A percentile compares a stretch with the other conserved stretches of the same genome.
Conservation (phyloP, 371 early-diverging fungal genomes). For the Nematocida sp. region DNA sequence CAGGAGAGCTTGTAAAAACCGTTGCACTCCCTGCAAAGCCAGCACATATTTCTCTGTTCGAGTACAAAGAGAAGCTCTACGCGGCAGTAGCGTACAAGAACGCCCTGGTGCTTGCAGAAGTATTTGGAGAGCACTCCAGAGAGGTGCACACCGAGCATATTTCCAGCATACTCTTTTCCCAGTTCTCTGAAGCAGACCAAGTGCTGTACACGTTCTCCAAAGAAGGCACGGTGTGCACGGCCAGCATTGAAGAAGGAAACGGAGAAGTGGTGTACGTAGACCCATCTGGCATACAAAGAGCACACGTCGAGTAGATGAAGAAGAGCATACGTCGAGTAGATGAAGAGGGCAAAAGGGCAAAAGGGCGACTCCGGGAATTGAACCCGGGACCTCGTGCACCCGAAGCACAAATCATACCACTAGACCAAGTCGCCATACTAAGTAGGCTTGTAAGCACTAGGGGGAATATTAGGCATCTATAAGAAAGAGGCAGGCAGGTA, state of each 20-base stretch:
- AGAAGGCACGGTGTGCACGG: constrained; percentile 31
- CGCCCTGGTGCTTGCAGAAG: neutral
- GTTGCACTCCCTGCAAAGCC: neutral
- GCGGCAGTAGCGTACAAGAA: neutral
- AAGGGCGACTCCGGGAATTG: constrained; percentile 65
- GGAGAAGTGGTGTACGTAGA: constrained; percentile 36
- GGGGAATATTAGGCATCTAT: too few species aligned
- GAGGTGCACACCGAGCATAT: constrained; percentile 34
- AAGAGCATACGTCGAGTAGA: neutral
- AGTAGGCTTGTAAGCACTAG: too few species aligned
- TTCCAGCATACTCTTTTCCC: neutral
- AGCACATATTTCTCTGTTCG: neutral
- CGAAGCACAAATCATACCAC: constrained; percentile 65
- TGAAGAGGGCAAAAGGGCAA: constrained; percentile 43
- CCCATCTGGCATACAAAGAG: constrained; percentile 1
- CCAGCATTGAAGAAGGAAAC: constrained; percentile 1
- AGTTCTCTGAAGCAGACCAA: neutral
- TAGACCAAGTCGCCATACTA: constrained; percentile 65
- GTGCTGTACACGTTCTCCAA: constrained; percentile 4
- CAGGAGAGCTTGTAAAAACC: neutral
- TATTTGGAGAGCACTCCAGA: neutral
- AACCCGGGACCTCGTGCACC: constrained; percentile 65
- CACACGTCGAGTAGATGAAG: neutral
- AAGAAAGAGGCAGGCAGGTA: too few species aligned
- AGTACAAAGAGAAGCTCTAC: neutral